Percentiles rank a stretch among this genome's conserved stretches.
phyloP scores from a whole-genome alignment of 106 monocot species.

The Alisma plantagoaquatica region DNA sequence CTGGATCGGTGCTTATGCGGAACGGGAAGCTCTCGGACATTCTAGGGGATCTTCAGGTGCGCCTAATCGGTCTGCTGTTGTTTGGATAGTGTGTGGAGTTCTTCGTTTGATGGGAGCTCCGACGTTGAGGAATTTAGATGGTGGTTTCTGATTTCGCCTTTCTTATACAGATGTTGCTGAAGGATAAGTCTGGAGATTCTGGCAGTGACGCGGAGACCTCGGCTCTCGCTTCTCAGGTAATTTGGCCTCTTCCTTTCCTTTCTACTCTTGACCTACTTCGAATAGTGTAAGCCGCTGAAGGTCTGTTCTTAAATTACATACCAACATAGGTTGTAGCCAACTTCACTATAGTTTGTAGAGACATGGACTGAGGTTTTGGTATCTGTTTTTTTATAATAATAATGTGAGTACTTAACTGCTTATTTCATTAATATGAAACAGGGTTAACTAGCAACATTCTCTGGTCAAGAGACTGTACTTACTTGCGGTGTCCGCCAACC shows the following conservation, averaged over 20 bases:
- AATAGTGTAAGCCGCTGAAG: no score
- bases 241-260: not conserved
- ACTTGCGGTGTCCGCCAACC: no score
- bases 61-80: not conserved
- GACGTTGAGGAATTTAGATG: no score
- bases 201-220: not conserved
- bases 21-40: constrained; percentile 9
- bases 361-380: no score
- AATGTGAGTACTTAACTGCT: no score
- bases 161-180: not conserved
- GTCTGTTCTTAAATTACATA: no score
- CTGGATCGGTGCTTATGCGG: constrained; percentile 10
- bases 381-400: no score
- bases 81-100: not conserved
- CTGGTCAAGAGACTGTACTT: no score
- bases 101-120: not conserved
- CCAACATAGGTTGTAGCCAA: no score
- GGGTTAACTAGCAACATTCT: no score
- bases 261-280: not conserved
- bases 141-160: not conserved
- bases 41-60: constrained; percentile 5
- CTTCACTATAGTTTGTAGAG: no score
- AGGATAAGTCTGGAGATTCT: not conserved
- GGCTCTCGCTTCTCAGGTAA: not conserved
- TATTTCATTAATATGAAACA: no score